Percentiles rank a stretch among this genome's conserved stretches.
These are phyloP conservation scores for Boletus patriciae DNA, from an alignment of 768 basidiomycete genomes.

Conservation along the genomic window DNA sequence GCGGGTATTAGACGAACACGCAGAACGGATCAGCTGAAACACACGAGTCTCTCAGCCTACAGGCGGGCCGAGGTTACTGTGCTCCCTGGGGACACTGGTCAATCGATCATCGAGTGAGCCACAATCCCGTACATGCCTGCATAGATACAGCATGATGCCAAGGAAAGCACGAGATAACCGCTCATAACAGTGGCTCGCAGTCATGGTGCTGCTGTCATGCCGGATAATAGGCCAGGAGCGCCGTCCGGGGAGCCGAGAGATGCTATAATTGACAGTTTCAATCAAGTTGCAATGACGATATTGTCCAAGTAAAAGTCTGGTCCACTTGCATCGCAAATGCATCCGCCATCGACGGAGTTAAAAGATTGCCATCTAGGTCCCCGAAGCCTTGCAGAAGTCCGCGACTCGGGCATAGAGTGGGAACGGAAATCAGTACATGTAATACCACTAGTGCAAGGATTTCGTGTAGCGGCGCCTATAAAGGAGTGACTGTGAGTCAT, in stretches of 20 bases:
- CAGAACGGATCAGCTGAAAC: slow-evolving; percentile 9
- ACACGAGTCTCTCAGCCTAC: background rate
- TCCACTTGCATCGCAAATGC: slow-evolving; percentile 13
- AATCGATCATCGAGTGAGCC: background rate
- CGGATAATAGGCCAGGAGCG: background rate
- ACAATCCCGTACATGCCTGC: background rate
- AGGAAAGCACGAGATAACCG: too few relatives aligned
- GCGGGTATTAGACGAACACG: slow-evolving; percentile 16
- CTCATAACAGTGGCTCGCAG: background rate
- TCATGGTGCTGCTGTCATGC: background rate
- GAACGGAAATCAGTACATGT: slow-evolving; percentile 8
- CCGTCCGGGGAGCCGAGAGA: background rate
- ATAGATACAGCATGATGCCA: background rate
- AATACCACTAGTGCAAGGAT: slow-evolving; percentile 5
- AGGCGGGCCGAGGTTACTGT: background rate
- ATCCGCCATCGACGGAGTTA: slow-evolving; percentile 32
- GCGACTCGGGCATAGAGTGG: slow-evolving; percentile 22
- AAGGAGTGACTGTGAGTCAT: slow-evolving; percentile 5
- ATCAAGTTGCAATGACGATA: slow-evolving; percentile 6
- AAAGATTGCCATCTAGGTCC: slow-evolving; percentile 7
- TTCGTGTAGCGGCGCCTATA: slow-evolving; percentile 3
- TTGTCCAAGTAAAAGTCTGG: background rate
- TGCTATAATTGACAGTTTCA: too few relatives aligned
- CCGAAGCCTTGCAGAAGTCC: slow-evolving; percentile 13
- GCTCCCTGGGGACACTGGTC: slow-evolving; percentile 5